Evolutionary conservation across 371 early-diverging fungal species (phyloP).

Genomic region (Coemansia sp.): DNA sequence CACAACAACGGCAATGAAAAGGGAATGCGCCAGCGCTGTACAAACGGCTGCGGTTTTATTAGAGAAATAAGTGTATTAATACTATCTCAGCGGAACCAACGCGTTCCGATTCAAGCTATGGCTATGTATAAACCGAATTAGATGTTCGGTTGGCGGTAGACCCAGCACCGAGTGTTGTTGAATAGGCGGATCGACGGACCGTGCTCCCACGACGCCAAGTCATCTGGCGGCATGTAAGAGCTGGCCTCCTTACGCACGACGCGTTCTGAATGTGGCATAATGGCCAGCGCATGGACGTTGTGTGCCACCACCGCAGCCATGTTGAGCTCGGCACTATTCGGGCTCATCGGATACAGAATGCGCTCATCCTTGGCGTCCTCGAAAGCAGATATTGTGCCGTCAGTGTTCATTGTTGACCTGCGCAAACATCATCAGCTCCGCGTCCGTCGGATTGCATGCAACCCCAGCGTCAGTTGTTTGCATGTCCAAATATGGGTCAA

Average conservation of each 20-base stretch:
- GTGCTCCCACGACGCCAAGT: slow-evolving; percentile 59
- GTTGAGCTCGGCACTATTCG: no score
- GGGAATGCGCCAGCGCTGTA: no score
- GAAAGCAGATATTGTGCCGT: slow-evolving; percentile 93
- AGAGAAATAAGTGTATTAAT: no score
- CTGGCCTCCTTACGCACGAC: slow-evolving; percentile 56
- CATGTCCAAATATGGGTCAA: slow-evolving; percentile 74
- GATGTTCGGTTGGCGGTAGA: slow-evolving; percentile 12
- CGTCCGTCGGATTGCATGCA: slow-evolving; percentile 91
- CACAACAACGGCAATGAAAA: no score
- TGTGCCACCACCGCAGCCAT: no score
- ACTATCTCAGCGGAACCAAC: no score
- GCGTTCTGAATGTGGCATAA: slow-evolving; percentile 99
- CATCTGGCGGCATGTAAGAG: slow-evolving; percentile 15
- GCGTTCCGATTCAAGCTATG: no score
- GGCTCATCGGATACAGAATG: slow-evolving; percentile 20
- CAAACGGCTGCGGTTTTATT: not conserved
- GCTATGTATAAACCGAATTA: no score
- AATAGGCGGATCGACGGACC: slow-evolving; percentile 89
- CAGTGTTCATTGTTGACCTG: slow-evolving; percentile 99
- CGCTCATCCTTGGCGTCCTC: slow-evolving; percentile 60
- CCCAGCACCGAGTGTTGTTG: slow-evolving; percentile 80
- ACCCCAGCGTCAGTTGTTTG: slow-evolving; percentile 42
- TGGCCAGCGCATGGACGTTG: slow-evolving; percentile 2
- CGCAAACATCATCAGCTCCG: slow-evolving; percentile 98